Base-by-base conservation (phyloP, 2,329 filamentous ascomycete genomes). In the Didymella glomerata region DNA sequence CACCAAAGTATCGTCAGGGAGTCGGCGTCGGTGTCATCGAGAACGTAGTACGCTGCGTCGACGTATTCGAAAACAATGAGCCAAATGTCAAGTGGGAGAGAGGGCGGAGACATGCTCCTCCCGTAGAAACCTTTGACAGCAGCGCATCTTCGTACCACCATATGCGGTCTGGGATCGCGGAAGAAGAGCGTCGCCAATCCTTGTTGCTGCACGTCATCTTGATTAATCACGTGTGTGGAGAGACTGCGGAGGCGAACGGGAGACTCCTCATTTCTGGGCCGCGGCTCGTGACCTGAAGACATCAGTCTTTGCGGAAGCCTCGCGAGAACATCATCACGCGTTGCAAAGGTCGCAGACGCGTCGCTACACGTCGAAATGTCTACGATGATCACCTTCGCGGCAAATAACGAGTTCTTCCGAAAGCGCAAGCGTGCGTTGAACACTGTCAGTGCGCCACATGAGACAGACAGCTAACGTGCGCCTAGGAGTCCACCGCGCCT, bases 381-480 rank as follows among this genome's bases (percentile, higher is more conserved):
- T 45, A 76, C 72, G 24, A 78, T 79, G 71, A 78, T 78, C 55
- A 80, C 77, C 27, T 80, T 80, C 57, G 77, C 78, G 25, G 77
- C 78, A n/a, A 78, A 79, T 54, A 79, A 78, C 65, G 77, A 79
- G 60, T 77, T 77, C 66, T 79, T 79, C 67, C 67, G 78, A 60
- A 80, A 80, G 65, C 74, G 78, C 46, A 80, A 79, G 62, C 71
- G 78, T 74, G 63, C 60, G 70, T 67, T 50, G 63, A 61, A 58
- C 55, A 50, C 56, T 45, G 63, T 65, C 61, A 60, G 55, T 59
- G 58, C 65, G 62, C 63, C 48, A 49, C 49, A 46, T 60, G 52
- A 44, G 47, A 59, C 61, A 65, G 49, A 51, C 59, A 61, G 64
- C 72, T 74, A 69, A 74, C 69, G 45, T 44, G 54, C 38, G 54